These are phyloP conservation scores for Solidago caesia DNA, from an alignment of 129 eudicot genomes.

Conservation along the genomic window DNA sequence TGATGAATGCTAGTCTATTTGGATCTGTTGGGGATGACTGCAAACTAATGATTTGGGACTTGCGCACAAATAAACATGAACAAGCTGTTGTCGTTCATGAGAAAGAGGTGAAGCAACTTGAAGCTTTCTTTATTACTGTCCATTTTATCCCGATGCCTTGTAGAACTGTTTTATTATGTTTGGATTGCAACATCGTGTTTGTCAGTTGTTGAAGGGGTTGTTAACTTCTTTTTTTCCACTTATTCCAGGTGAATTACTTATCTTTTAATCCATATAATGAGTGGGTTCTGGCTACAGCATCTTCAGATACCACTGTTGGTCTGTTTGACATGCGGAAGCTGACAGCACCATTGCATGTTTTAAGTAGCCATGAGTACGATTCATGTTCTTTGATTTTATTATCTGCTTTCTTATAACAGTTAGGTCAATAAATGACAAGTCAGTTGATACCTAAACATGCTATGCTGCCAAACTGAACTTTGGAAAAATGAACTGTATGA, in stretches of 20 bases:
- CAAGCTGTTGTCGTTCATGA: slow-evolving; percentile 81
- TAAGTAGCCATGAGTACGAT: slow-evolving; percentile 69
- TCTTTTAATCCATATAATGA: slow-evolving; percentile 87
- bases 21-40: slow-evolving; percentile 99
- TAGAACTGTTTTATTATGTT: neutral
- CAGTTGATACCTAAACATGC: neutral
- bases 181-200: slow-evolving; percentile 7
- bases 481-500: neutral
- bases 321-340: slow-evolving; percentile 83
- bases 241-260: slow-evolving; percentile 74
- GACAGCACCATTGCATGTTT: slow-evolving; percentile 68
- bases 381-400: neutral
- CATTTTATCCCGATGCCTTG: neutral
- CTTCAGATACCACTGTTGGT: slow-evolving; percentile 93
- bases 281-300: slow-evolving; percentile 89
- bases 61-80: slow-evolving; percentile 75
- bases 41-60: slow-evolving; percentile 82
- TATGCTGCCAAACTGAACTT: neutral
- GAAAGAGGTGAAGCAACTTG: slow-evolving; percentile 59
- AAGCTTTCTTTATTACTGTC: neutral
- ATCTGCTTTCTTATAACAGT: neutral
- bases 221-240: neutral
- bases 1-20: slow-evolving; percentile 66
- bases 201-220: neutral
- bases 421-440: no score